A percentile compares a stretch with the other conserved stretches of the same genome.
Evolutionary conservation across 2,329 filamentous ascomycete genomes (phyloP).

Genomic region (Albifimbria verrucaria): DNA sequence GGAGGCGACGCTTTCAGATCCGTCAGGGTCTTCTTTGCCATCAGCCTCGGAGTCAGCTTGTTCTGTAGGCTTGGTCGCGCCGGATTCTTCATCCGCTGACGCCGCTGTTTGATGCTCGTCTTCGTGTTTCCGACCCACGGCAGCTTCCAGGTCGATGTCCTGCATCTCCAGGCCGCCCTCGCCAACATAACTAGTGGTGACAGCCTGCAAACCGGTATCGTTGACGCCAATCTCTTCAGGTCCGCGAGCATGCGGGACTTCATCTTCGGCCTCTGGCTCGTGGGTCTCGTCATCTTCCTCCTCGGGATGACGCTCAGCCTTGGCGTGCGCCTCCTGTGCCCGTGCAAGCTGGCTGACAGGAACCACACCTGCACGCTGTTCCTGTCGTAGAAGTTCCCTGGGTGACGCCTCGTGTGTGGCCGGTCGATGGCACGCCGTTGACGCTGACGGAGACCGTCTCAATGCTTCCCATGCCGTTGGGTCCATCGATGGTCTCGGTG

Average conservation of each 20-base stretch:
- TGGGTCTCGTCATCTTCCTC: conserved; percentile 25
- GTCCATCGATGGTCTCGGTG: conserved; percentile 77
- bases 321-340: conserved; percentile 28
- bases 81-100: conserved; percentile 15
- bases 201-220: conserved; percentile 75
- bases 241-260: conserved; percentile 77
- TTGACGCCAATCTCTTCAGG: conserved; percentile 81
- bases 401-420: conserved; percentile 57
- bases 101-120: conserved; percentile 16
- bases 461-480: conserved; percentile 73
- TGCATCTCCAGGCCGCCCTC: conserved; percentile 44
- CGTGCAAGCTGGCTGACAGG: conserved; percentile 60
- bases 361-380: conserved; percentile 78
- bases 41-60: conserved; percentile 21
- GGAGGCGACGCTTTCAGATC: conserved; percentile 32
- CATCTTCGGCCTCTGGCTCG: conserved; percentile 46
- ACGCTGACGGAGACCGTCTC: conserved; percentile 77
- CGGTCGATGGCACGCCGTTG: conserved; percentile 62
- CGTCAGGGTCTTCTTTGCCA: conserved; percentile 24
- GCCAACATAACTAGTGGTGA: conserved; percentile 35
- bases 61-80: conserved; percentile 6
- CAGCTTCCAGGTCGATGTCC: conserved; percentile 58
- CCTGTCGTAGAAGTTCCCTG: conserved; percentile 84
- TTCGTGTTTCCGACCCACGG: conserved; percentile 52
- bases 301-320: conserved; percentile 20